phyloP scores from a whole-genome alignment of 2,329 filamentous ascomycete species.

The Aulographum hederae region DNA sequence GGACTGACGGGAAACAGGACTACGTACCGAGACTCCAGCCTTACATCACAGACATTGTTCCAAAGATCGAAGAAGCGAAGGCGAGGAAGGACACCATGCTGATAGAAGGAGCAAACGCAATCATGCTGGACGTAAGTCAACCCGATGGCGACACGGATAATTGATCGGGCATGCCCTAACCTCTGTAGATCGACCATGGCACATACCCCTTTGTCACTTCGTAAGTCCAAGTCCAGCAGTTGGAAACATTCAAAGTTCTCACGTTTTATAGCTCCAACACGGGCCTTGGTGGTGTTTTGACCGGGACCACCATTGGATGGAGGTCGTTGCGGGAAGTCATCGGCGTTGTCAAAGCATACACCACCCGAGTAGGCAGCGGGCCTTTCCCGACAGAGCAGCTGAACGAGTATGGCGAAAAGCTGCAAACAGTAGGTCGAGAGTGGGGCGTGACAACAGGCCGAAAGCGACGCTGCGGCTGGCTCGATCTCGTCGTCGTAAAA shows the following conservation, averaged over 20 bases:
- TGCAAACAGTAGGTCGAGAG: slow-evolving; percentile 37
- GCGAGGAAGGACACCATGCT: slow-evolving; percentile 40
- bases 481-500: slow-evolving; percentile 51
- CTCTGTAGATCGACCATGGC: slow-evolving; percentile 33
- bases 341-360: slow-evolving; percentile 51
- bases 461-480: slow-evolving; percentile 43
- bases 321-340: slow-evolving; percentile 42
- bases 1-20: slow-evolving; percentile 8
- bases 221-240: too few relatives aligned
- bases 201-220: slow-evolving; percentile 45
- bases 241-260: slow-evolving; percentile 22
- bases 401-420: slow-evolving; percentile 36
- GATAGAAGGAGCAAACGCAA: slow-evolving; percentile 49
- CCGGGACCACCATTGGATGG: slow-evolving; percentile 42
- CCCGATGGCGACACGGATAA: too few relatives aligned
- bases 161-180: too few relatives aligned
- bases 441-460: slow-evolving; percentile 39
- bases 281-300: slow-evolving; percentile 42
- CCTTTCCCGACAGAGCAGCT: slow-evolving; percentile 51
- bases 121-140: slow-evolving; percentile 56
- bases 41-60: slow-evolving; percentile 50
- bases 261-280: too few relatives aligned
- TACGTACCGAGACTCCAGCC: too few relatives aligned
- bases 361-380: slow-evolving; percentile 40
- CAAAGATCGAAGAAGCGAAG: slow-evolving; percentile 44